Evolutionary conservation across 306 rosid genomes (phyloP).

Genomic region (Glycine tomentella): DNA sequence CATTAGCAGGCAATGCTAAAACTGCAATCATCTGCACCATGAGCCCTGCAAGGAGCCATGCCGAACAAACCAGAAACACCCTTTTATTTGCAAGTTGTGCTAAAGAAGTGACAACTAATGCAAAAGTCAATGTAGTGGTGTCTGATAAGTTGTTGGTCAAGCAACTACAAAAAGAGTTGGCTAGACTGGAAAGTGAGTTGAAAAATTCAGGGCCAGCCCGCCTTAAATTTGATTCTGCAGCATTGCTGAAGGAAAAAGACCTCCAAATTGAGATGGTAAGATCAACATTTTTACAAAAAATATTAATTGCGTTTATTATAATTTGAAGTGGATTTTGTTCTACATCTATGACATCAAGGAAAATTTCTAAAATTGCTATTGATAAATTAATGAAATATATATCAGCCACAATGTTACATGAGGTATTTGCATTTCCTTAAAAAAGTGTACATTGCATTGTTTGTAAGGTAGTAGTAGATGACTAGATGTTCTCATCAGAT

Average conservation of each 20-base stretch:
- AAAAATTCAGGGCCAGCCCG: slow-evolving; percentile 55
- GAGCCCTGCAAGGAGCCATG: slow-evolving; percentile 91
- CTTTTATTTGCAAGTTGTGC: slow-evolving; percentile 97
- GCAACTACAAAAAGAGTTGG: slow-evolving; percentile 85
- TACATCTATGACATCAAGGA: slow-evolving; percentile 14
- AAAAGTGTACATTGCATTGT: slow-evolving; percentile 5
- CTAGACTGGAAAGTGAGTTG: slow-evolving; percentile 76
- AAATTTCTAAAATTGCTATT: slow-evolving; percentile 19
- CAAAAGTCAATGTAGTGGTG: slow-evolving; percentile 88
- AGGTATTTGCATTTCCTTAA: slow-evolving; percentile 22
- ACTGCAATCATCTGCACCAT: slow-evolving; percentile 95
- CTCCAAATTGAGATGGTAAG: slow-evolving; percentile 84
- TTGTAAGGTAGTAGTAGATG: slow-evolving; percentile 17
- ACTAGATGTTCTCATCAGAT: slow-evolving; percentile 9
- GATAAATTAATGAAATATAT: slow-evolving; percentile 28
- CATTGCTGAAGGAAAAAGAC: slow-evolving; percentile 76
- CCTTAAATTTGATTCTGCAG: slow-evolving; percentile 55
- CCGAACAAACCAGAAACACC: slow-evolving; percentile 92
- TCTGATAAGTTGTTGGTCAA: slow-evolving; percentile 89
- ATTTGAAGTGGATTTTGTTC: slow-evolving; percentile 6
- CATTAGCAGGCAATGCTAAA: slow-evolving; percentile 93
- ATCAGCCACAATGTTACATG: slow-evolving; percentile 10
- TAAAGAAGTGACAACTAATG: slow-evolving; percentile 84
- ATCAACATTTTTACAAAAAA: slow-evolving; percentile 17
- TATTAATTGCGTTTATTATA: not conserved